Evolutionary conservation across 352 stramenopile species (phyloP).

Genomic region (Plasmopara muralis): DNA sequence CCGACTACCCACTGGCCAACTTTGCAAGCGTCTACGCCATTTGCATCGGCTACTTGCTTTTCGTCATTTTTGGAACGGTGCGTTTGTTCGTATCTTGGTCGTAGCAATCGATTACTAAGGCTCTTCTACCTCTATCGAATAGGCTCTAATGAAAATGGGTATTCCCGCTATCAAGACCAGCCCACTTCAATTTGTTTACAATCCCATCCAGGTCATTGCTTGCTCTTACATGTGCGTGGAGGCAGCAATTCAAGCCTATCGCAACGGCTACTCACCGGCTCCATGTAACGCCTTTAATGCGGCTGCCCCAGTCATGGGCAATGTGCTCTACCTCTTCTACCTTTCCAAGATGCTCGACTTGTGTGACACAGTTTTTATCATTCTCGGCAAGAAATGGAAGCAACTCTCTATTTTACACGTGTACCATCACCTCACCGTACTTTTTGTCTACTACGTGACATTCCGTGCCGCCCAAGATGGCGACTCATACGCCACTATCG

Average conservation of each 20-base stretch:
- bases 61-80: slow-evolving; percentile 61
- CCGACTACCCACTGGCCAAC: slow-evolving; percentile 53
- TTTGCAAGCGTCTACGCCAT: slow-evolving; percentile 53
- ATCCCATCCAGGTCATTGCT: slow-evolving; percentile 90
- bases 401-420: slow-evolving; percentile 95
- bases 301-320: slow-evolving; percentile 79
- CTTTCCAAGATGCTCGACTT: slow-evolving; percentile 91
- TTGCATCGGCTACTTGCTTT: slow-evolving; percentile 56
- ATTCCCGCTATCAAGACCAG: slow-evolving; percentile 48
- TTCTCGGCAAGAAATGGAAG: slow-evolving; percentile 94
- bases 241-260: slow-evolving; percentile 81
- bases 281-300: slow-evolving; percentile 87
- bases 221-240: slow-evolving; percentile 94
- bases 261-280: slow-evolving; percentile 74
- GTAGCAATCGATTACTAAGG: neutral
- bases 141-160: slow-evolving; percentile 48
- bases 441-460: slow-evolving; percentile 94
- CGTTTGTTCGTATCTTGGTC: slow-evolving; percentile 3
- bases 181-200: slow-evolving; percentile 91
- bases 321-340: slow-evolving; percentile 95
- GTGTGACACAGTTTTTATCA: slow-evolving; percentile 92
- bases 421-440: slow-evolving; percentile 96
- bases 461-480: slow-evolving; percentile 90
- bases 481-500: slow-evolving; percentile 92
- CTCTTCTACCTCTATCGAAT: neutral